Conservation (phyloP, 257 asterid genomes). For the Thymus mandschuricus region DNA sequence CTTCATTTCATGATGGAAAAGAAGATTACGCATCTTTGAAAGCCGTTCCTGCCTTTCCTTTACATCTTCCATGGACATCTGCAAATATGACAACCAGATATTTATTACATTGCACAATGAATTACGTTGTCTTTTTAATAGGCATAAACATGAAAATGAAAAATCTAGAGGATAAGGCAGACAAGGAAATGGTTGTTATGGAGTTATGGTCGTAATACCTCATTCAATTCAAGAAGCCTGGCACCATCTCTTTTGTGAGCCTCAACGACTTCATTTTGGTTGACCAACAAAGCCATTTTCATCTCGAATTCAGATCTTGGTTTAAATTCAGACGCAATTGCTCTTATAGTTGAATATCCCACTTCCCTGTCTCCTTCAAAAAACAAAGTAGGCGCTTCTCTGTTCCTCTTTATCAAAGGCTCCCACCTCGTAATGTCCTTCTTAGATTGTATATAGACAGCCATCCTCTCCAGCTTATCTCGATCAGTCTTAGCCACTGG, state of each 20-base stretch:
- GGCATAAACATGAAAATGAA: background rate
- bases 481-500: conserved; percentile 74
- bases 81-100: conserved; percentile 33
- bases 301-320: conserved; percentile 93
- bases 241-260: conserved; percentile 91
- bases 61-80: conserved; percentile 80
- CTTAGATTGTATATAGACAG: conserved; percentile 61
- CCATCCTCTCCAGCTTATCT: conserved; percentile 66
- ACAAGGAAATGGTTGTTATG: background rate
- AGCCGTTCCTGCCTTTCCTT: conserved; percentile 61
- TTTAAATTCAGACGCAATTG: conserved; percentile 86
- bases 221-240: conserved; percentile 86
- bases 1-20: conserved; percentile 83
- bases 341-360: conserved; percentile 83
- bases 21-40: conserved; percentile 85
- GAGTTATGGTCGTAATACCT: conserved; percentile 48
- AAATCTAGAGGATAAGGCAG: conserved; percentile 1
- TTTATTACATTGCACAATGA: conserved; percentile 15
- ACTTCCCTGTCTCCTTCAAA: conserved; percentile 71
- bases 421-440: conserved; percentile 87
- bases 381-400: conserved; percentile 86
- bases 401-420: conserved; percentile 72
- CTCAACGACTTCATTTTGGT: conserved; percentile 69
- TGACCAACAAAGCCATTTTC: conserved; percentile 72
- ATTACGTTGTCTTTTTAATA: background rate